These are phyloP conservation scores for Lasiosphaeris hirsuta DNA, from an alignment of 495 filamentous ascomycete genomes.

Conservation along the genomic window DNA sequence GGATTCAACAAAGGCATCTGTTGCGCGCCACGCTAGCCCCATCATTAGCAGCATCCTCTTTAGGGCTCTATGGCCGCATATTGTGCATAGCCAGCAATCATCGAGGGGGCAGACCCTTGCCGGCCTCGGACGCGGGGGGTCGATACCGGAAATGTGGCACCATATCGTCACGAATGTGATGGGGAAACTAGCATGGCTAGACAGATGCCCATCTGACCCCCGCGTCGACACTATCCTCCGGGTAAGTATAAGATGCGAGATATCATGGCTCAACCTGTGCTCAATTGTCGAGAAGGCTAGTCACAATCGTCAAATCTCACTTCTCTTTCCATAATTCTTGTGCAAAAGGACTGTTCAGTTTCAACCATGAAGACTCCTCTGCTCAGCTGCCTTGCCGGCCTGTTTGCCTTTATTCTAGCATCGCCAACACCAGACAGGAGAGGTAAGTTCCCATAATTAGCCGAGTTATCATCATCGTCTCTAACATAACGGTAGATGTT, in stretches of 20 bases:
- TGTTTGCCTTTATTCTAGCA: neutral
- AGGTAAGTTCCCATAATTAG: neutral
- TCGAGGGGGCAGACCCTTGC: neutral
- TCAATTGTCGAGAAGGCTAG: neutral
- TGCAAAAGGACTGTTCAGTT: neutral
- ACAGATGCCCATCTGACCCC: neutral
- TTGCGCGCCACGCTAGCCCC: no score
- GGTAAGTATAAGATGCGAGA: neutral
- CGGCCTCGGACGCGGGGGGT: neutral
- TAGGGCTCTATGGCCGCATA: no score
- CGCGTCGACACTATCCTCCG: neutral
- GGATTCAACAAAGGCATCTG: no score
- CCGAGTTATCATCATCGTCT: neutral
- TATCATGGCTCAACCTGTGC: neutral
- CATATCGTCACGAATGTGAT: neutral
- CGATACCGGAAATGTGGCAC: neutral
- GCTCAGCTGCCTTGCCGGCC: neutral
- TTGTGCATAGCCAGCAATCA: no score
- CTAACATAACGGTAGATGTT: constrained; percentile 8
- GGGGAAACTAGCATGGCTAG: neutral
- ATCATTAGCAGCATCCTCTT: no score
- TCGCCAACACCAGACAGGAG: neutral
- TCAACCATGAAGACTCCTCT: constrained; percentile 7
- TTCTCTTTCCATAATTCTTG: neutral
- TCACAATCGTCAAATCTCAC: neutral